Evolutionary conservation across 208 protist species (phyloP).

Genomic region (Crithidia expoeki): DNA sequence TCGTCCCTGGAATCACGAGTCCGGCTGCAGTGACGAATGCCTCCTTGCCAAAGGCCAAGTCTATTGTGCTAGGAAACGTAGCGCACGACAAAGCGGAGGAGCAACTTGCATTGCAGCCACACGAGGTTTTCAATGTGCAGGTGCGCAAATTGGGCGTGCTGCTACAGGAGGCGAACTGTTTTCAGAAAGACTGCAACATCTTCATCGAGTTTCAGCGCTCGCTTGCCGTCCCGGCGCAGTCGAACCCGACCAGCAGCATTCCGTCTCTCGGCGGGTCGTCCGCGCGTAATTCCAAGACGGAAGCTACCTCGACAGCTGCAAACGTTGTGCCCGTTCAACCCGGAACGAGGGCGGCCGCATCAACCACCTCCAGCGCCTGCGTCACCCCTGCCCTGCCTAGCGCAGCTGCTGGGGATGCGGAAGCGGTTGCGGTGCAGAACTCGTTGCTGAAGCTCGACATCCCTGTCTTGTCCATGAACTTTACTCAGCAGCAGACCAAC

Average conservation of each 20-base stretch:
- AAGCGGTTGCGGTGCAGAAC: slow-evolving; percentile 4
- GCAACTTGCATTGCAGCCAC: background rate
- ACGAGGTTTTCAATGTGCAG: slow-evolving; percentile 38
- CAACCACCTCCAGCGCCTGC: background rate
- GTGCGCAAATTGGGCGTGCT: slow-evolving; percentile 37
- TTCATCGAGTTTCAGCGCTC: slow-evolving; percentile 33
- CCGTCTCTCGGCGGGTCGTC: background rate
- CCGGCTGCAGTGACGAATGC: slow-evolving; percentile 4
- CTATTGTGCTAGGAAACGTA: slow-evolving; percentile 1
- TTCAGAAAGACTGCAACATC: slow-evolving; percentile 49
- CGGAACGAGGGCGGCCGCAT: background rate
- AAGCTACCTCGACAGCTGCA: background rate
- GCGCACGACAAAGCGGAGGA: slow-evolving; percentile 15
- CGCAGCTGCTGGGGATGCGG: background rate
- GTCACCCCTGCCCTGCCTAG: background rate
- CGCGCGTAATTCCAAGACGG: background rate
- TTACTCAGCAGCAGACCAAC: slow-evolving; percentile 55
- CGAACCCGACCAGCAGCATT: background rate
- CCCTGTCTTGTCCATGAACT: slow-evolving; percentile 30
- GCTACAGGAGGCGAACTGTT: slow-evolving; percentile 37
- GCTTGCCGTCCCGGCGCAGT: slow-evolving; percentile 5
- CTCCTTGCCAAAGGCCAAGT: background rate
- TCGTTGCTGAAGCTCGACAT: slow-evolving; percentile 37
- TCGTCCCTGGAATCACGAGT: slow-evolving; percentile 13
- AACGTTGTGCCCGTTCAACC: slow-evolving; percentile 6